Evolutionary conservation across 2,329 filamentous ascomycete genomes (phyloP).

Genomic region (Penicillium sp.): DNA sequence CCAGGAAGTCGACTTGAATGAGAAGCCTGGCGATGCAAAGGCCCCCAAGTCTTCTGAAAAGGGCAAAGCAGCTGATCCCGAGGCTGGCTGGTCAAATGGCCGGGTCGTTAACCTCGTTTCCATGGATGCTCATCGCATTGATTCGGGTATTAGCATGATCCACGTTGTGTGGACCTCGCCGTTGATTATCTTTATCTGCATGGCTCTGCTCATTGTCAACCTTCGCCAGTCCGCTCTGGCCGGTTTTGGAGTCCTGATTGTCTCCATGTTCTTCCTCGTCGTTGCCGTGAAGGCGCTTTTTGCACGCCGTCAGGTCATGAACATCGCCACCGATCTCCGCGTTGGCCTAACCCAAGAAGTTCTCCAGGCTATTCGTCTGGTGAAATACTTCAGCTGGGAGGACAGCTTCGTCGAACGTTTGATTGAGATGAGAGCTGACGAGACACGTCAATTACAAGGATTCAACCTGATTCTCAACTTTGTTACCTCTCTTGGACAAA

Average conservation of each 20-base stretch:
- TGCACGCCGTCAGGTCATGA: not conserved
- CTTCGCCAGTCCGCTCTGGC: not conserved
- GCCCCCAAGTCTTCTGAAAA: not conserved
- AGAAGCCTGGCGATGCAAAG: not conserved
- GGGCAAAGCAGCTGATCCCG: not conserved
- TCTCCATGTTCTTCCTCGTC: not conserved
- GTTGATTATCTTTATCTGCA: not conserved
- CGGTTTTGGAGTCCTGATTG: not conserved
- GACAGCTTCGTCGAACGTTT: not conserved
- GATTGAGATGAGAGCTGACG: not conserved
- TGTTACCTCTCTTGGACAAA: not conserved
- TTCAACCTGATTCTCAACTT: not conserved
- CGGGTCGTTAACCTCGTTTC: not conserved
- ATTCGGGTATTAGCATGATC: not conserved
- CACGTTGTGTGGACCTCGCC: not conserved
- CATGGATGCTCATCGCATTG: not conserved
- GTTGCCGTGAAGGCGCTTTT: not conserved
- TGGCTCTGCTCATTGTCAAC: not conserved
- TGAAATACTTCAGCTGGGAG: conserved; percentile 1
- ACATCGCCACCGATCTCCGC: not conserved
- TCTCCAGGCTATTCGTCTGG: not conserved
- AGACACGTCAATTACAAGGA: not conserved
- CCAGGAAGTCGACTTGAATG: not conserved
- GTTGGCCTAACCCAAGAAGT: not conserved
- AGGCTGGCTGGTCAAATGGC: not conserved